phyloP scores from a whole-genome alignment of 2,329 filamentous ascomycete genomes.

The Ramularia endophylla region DNA sequence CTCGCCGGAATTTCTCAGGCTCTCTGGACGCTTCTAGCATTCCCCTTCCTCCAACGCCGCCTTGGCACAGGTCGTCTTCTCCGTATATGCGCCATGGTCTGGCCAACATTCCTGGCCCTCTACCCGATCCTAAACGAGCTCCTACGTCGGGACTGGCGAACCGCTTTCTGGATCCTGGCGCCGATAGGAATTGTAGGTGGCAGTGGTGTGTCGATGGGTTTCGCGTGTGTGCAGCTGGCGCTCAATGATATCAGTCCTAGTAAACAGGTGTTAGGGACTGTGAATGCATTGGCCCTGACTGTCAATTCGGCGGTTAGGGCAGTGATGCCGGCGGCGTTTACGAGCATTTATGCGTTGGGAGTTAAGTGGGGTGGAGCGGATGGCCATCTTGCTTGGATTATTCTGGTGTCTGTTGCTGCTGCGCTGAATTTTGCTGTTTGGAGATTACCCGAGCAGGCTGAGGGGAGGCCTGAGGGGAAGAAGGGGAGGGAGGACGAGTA shows the following conservation, averaged over 20 bases:
- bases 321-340: slow-evolving; percentile 59
- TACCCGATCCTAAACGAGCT: slow-evolving; percentile 53
- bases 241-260: slow-evolving; percentile 68
- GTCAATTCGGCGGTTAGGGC: slow-evolving; percentile 56
- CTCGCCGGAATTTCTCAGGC: slow-evolving; percentile 61
- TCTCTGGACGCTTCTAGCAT: slow-evolving; percentile 63
- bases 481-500: slow-evolving; percentile 6
- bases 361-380: slow-evolving; percentile 55
- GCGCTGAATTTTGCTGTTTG: slow-evolving; percentile 30
- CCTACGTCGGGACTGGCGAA: slow-evolving; percentile 41
- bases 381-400: slow-evolving; percentile 62
- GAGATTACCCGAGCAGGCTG: slow-evolving; percentile 31
- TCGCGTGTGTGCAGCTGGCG: slow-evolving; percentile 65
- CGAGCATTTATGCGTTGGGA: slow-evolving; percentile 63
- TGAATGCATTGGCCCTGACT: slow-evolving; percentile 66
- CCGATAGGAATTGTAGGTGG: slow-evolving; percentile 48
- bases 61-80: slow-evolving; percentile 63
- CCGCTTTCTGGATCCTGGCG: slow-evolving; percentile 53
- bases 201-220: slow-evolving; percentile 60
- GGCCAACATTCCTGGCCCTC: slow-evolving; percentile 58
- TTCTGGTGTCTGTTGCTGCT: slow-evolving; percentile 41
- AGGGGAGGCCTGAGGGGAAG: slow-evolving; percentile 21
- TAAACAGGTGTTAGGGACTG: slow-evolving; percentile 57
- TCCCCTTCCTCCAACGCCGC: slow-evolving; percentile 61
- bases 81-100: slow-evolving; percentile 50